Conservation (phyloP, 768 basidiomycete genomes). For the Rhodotorula paludigena region DNA sequence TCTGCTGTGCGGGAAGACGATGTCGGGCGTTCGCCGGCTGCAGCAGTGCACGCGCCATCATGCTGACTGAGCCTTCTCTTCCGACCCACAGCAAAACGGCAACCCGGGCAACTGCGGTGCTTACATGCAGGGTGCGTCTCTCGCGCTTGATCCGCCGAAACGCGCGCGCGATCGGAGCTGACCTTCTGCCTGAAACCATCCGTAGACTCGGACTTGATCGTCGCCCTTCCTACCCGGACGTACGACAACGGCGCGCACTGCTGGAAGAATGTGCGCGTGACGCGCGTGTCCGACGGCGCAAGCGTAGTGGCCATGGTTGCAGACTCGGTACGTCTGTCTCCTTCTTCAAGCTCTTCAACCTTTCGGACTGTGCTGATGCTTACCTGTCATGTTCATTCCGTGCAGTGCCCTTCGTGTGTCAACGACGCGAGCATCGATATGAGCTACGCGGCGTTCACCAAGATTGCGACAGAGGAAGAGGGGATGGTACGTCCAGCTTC, state of each 20-base stretch:
- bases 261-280: conserved; percentile 34
- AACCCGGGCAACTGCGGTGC: conserved; percentile 8
- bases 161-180: too few relatives aligned
- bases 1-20: too few relatives aligned
- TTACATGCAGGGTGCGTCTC: background rate
- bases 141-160: too few relatives aligned
- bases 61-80: background rate
- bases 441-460: background rate
- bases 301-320: conserved; percentile 5
- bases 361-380: background rate
- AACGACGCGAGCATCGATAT: conserved; percentile 1
- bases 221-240: conserved; percentile 33
- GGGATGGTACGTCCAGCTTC: background rate
- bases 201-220: conserved; percentile 15
- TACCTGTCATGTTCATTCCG: background rate
- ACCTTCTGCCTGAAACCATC: background rate
- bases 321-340: background rate
- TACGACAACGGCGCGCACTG: conserved; percentile 31
- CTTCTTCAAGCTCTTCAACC: background rate
- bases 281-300: conserved; percentile 16
- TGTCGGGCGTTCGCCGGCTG: background rate
- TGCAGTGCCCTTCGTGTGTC: conserved; percentile 1
- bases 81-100: background rate
- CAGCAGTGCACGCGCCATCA: too few relatives aligned
- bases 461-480: background rate